Conservation (phyloP, 208 protist species). For the Porcisia hertigi region DNA sequence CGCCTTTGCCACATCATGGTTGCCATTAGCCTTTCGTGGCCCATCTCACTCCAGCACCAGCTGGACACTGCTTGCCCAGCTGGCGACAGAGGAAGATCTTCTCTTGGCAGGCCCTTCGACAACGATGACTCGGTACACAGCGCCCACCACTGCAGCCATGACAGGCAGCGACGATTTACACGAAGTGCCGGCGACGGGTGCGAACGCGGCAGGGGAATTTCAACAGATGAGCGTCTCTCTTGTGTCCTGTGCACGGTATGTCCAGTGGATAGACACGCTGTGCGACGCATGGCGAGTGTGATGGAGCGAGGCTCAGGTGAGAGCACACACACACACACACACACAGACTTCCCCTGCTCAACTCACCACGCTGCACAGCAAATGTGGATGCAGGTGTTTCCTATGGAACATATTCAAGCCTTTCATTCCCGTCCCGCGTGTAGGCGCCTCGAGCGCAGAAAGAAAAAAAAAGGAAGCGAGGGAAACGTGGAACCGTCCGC, state of each 20-base stretch:
- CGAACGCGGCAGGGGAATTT: not conserved
- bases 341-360: not conserved
- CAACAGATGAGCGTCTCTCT: constrained; percentile 13
- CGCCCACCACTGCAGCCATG: not conserved
- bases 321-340: not conserved
- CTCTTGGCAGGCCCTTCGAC: not conserved
- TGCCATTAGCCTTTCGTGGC: constrained; percentile 4
- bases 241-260: constrained; percentile 14
- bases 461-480: not conserved
- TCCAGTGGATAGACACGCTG: constrained; percentile 14
- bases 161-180: not conserved
- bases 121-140: not conserved
- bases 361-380: not conserved
- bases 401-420: not conserved
- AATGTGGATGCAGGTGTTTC: not conserved
- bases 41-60: not conserved
- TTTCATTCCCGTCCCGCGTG: not conserved
- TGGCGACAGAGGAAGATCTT: constrained; percentile 21
- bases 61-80: constrained; percentile 6
- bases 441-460: not conserved
- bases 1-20: constrained; percentile 8
- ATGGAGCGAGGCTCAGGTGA: not conserved
- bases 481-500: not conserved
- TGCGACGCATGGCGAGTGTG: constrained; percentile 9
- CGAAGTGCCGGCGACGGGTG: not conserved